Conservation (phyloP, 2,329 filamentous ascomycete genomes). For the Myotisia sp. region DNA sequence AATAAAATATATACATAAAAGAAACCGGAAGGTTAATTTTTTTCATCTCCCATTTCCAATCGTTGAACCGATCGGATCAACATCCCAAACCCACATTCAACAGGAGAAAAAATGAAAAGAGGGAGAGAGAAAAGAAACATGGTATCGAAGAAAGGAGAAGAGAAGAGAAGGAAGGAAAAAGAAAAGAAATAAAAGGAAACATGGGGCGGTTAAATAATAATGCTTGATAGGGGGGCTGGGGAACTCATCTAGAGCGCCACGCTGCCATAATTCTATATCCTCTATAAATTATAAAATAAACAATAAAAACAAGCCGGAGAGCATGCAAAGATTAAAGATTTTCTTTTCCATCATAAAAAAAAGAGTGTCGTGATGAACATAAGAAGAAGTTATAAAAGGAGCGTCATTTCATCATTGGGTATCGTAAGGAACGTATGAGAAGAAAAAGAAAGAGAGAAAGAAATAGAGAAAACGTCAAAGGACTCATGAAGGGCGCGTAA, state of each 20-base stretch:
- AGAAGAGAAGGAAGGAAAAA: background rate
- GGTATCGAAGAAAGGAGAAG: background rate
- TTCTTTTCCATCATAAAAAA: background rate
- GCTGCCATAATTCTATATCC: too few relatives aligned
- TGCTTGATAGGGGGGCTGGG: too few relatives aligned
- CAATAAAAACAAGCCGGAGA: background rate
- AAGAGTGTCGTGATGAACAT: conserved; percentile 8
- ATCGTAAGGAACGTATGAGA: conserved; percentile 8
- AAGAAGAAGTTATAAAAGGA: conserved; percentile 7
- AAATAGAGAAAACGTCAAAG: too few relatives aligned
- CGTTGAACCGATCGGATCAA: too few relatives aligned
- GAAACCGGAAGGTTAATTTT: too few relatives aligned
- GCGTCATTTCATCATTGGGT: conserved; percentile 8
- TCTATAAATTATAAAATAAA: conserved; percentile 5
- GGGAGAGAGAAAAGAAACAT: conserved; percentile 1
- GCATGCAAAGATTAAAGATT: conserved; percentile 1
- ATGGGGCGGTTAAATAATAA: too few relatives aligned
- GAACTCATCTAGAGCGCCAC: too few relatives aligned
- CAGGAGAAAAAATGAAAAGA: too few relatives aligned
- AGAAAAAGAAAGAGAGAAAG: conserved; percentile 5
- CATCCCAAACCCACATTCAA: too few relatives aligned
- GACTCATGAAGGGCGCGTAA: conserved; percentile 1
- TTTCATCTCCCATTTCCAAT: too few relatives aligned
- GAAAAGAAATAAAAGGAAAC: background rate
- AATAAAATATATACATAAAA: too few relatives aligned